Percentiles rank a stretch among this genome's conserved stretches.
Conservation (phyloP, 768 basidiomycete genomes). For the Scleroderma citrinum region DNA sequence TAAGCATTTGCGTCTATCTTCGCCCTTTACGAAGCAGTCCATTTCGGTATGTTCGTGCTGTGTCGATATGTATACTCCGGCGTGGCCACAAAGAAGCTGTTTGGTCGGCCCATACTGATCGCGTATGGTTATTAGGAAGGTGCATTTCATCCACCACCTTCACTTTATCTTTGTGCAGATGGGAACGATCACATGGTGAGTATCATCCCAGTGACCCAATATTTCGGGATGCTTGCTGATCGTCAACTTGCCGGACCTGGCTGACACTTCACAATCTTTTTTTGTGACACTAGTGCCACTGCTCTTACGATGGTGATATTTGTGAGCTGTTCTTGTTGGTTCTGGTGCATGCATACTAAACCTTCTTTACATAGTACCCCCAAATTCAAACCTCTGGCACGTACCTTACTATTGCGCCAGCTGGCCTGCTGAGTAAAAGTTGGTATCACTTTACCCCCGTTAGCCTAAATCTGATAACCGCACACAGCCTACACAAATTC, state of each 20-base stretch:
- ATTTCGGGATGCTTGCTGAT: too few species aligned
- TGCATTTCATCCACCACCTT: slow-evolving; percentile 10
- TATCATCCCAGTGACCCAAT: not conserved
- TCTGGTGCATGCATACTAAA: too few species aligned
- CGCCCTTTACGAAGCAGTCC: slow-evolving; percentile 7
- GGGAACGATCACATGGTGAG: slow-evolving; percentile 16
- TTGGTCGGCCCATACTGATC: too few species aligned
- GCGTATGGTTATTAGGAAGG: slow-evolving; percentile 2
- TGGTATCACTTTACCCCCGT: not conserved
- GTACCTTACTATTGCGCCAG: slow-evolving; percentile 9
- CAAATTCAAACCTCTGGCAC: slow-evolving; percentile 1
- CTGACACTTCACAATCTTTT: too few species aligned
- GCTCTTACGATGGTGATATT: slow-evolving; percentile 5
- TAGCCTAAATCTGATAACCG: not conserved
- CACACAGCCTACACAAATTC: slow-evolving; percentile 18
- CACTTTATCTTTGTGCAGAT: slow-evolving; percentile 13
- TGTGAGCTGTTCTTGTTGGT: slow-evolving; percentile 8
- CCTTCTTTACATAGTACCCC: slow-evolving; percentile 8
- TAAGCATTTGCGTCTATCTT: slow-evolving; percentile 11
- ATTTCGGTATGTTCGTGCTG: slow-evolving; percentile 7
- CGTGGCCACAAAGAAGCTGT: too few species aligned
- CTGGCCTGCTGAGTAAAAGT: slow-evolving; percentile 6
- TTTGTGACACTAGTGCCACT: slow-evolving; percentile 11
- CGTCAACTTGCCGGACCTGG: too few species aligned
- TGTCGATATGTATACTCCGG: too few species aligned